Evolutionary conservation across 306 rosid genomes (phyloP), one percentile per base, ranked within the genome.

Genomic region (Fagus sylvatica): DNA sequence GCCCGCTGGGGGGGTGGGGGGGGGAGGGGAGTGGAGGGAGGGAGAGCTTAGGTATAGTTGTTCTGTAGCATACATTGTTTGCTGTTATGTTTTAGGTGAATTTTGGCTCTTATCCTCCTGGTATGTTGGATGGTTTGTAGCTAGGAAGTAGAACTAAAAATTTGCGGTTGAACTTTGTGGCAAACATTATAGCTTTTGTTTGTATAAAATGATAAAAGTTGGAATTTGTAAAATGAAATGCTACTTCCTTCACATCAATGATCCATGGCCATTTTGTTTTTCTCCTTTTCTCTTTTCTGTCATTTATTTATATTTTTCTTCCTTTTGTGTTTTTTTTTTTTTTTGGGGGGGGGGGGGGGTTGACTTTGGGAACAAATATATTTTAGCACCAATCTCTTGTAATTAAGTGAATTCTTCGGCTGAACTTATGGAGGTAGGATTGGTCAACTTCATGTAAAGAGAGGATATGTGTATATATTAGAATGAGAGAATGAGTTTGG

Each of bases 161-260:
- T 42, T 42, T 2, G 48, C 9, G 11, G 11, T 42, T 42, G 48
- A 42, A 42, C 48, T 42, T 42, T 42, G 48, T 42, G 7, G 48
- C 9, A 8, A 68, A 64, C 76, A n/a, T 77, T 33, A 69, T 70
- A 69, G 53, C 71, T 65, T 76, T 48, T 70, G 67, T 28, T 69
- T 60, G 42, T 61, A 34, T 46, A 30, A 33, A 71, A 13, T 66
- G 62, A 33, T 76, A 41, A 77, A 22, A 22, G 28, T 22, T 42
- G 15, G 3, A 28, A 57, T 57, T 57, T 28, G 65, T 57, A 40
- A 60, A 55, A 60, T 33, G 67, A 4, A 42, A 60, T 30, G 28
- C 39, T 11, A 30, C 17, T 15, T 3, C 8, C 5, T 2, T 11
- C 5, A 60, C 67, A 4, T 9, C 67, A 32, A n/a, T 60, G 67